phyloP scores from a whole-genome alignment of 2,329 filamentous ascomycete genomes.

The Colletotrichum graminicola region DNA sequence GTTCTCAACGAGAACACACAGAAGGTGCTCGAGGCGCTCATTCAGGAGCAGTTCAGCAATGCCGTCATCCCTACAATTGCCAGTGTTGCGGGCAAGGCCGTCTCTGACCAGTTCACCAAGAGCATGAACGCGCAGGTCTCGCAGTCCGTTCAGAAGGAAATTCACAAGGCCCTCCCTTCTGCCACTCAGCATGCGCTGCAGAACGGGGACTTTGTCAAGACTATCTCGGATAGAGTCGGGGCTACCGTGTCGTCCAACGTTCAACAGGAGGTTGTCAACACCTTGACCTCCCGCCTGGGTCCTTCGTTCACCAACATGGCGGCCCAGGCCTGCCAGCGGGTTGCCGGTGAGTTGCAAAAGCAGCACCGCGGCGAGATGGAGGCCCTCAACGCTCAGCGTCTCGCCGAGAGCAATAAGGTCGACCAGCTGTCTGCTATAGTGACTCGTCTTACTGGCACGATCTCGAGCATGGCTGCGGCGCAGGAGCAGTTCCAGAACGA shows the following conservation, averaged over 20 bases:
- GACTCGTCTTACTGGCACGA: slow-evolving; percentile 74
- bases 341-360: slow-evolving; percentile 76
- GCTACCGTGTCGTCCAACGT: slow-evolving; percentile 75
- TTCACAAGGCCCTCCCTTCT: slow-evolving; percentile 77
- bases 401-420: slow-evolving; percentile 72
- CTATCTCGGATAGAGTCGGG: slow-evolving; percentile 78
- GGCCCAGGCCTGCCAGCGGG: slow-evolving; percentile 74
- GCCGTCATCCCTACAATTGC: slow-evolving; percentile 82
- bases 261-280: slow-evolving; percentile 74
- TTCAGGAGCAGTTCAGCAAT: slow-evolving; percentile 80
- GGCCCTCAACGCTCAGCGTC: slow-evolving; percentile 63
- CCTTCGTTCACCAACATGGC: slow-evolving; percentile 76
- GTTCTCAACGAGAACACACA: slow-evolving; percentile 74
- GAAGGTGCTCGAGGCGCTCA: slow-evolving; percentile 81
- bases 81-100: slow-evolving; percentile 73
- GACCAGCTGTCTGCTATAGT: slow-evolving; percentile 78
- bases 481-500: slow-evolving; percentile 78
- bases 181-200: slow-evolving; percentile 77
- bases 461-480: slow-evolving; percentile 76
- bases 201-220: slow-evolving; percentile 78
- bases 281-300: slow-evolving; percentile 73
- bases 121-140: slow-evolving; percentile 76
- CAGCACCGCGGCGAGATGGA: slow-evolving; percentile 65
- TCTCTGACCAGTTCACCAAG: slow-evolving; percentile 78
- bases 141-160: slow-evolving; percentile 77